A percentile compares a stretch with the other conserved stretches of the same genome.
These are phyloP conservation scores for Geosmithia flava DNA, from an alignment of 2,329 filamentous ascomycete species.

Conservation along the genomic window DNA sequence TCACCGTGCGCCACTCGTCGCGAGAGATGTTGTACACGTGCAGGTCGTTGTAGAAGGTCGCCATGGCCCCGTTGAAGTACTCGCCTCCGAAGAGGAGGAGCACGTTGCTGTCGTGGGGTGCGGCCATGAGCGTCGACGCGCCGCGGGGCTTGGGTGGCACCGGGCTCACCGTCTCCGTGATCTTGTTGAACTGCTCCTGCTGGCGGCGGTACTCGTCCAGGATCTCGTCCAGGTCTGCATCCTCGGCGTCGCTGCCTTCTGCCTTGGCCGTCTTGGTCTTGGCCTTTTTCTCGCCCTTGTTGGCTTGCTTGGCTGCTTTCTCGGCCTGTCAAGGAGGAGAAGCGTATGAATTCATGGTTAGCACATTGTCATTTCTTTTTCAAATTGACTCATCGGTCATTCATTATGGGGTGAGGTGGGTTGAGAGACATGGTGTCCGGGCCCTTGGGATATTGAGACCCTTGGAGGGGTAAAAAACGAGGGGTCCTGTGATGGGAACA, in stretches of 20 bases:
- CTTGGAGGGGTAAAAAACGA: conserved; percentile 3
- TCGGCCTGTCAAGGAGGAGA: conserved; percentile 34
- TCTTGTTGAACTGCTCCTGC: conserved; percentile 87
- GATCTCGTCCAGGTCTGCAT: conserved; percentile 85
- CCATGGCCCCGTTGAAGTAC: conserved; percentile 85
- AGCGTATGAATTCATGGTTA: conserved; percentile 1
- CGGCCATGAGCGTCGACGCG: conserved; percentile 72
- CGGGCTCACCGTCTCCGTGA: conserved; percentile 66
- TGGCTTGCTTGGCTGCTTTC: conserved; percentile 69
- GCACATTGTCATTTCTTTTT: not conserved
- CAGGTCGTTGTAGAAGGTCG: conserved; percentile 57
- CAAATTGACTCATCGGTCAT: not conserved
- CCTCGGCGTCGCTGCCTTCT: conserved; percentile 80
- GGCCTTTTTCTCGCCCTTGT: conserved; percentile 78
- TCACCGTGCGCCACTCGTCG: conserved; percentile 85
- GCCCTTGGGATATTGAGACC: not conserved
- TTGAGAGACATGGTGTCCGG: not conserved
- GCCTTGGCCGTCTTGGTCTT: conserved; percentile 58
- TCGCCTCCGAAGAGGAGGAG: conserved; percentile 89
- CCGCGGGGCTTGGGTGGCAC: conserved; percentile 66
- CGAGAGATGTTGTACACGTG: conserved; percentile 65
- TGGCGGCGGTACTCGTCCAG: conserved; percentile 86
- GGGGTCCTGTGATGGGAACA: not conserved
- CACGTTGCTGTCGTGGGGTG: conserved; percentile 76
- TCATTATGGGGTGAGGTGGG: conserved; percentile 1